These are phyloP conservation scores for Pleurotus eryngii DNA, from an alignment of 768 basidiomycete genomes.

Conservation along the genomic window DNA sequence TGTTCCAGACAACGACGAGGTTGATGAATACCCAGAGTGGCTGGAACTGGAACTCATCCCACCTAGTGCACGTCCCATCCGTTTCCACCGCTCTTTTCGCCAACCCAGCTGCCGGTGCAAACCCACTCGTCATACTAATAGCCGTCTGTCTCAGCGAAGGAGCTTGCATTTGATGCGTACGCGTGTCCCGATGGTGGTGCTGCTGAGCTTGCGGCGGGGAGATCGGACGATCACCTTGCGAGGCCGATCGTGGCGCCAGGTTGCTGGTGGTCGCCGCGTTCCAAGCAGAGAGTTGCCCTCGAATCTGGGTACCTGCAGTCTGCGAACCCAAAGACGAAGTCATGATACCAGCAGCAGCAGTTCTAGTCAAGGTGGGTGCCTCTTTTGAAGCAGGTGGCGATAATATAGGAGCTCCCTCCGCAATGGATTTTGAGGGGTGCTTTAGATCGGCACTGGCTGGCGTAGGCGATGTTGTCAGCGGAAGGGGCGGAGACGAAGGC, in stretches of 20 bases:
- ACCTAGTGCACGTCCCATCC: constrained; percentile 66
- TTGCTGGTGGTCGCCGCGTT: constrained; percentile 25
- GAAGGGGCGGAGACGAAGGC: constrained; percentile 16
- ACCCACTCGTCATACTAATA: constrained; percentile 65
- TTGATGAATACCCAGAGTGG: constrained; percentile 39
- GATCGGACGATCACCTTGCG: background rate
- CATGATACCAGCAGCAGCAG: constrained; percentile 41
- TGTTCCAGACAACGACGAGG: constrained; percentile 40
- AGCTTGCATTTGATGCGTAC: constrained; percentile 5
- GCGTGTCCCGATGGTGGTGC: constrained; percentile 14
- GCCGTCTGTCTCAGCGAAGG: constrained; percentile 56
- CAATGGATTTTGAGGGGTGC: constrained; percentile 29
- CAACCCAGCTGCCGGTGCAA: constrained; percentile 70
- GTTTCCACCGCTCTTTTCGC: constrained; percentile 76
- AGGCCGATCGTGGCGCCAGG: background rate
- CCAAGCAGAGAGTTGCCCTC: constrained; percentile 48
- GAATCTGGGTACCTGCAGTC: constrained; percentile 39
- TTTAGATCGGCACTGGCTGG: constrained; percentile 20
- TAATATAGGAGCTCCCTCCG: constrained; percentile 27
- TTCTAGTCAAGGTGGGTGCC: constrained; percentile 36
- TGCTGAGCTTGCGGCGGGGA: constrained; percentile 17
- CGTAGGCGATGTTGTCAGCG: constrained; percentile 22
- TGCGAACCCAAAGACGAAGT: constrained; percentile 29
- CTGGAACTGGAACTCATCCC: constrained; percentile 38
- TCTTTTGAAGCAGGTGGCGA: constrained; percentile 28